These are phyloP conservation scores for Penicillium taxi DNA, from an alignment of 495 filamentous ascomycete species.

Conservation along the genomic window DNA sequence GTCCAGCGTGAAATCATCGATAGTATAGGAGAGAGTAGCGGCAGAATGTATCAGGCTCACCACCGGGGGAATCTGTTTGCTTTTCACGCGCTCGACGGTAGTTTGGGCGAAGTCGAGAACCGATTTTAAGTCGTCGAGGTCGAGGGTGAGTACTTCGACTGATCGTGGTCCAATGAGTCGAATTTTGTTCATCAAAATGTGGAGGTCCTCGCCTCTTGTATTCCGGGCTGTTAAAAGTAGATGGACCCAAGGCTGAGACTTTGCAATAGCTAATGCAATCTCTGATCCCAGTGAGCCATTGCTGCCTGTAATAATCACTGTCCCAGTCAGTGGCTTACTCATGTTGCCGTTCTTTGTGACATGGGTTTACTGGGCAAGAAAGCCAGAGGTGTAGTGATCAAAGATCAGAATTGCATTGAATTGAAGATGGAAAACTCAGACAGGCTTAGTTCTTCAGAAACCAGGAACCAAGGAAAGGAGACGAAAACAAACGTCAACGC, in stretches of 20 bases:
- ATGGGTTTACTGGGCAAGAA: too few species aligned
- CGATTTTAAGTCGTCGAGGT: conserved; percentile 29
- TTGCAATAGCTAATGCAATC: conserved; percentile 34
- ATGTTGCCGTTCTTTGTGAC: conserved; percentile 11
- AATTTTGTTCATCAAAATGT: conserved; percentile 21
- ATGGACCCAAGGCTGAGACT: conserved; percentile 33
- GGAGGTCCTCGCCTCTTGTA: conserved; percentile 26
- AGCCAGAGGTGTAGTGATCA: too few species aligned
- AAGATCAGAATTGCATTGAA: too few species aligned
- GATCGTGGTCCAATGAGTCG: conserved; percentile 35
- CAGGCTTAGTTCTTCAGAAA: too few species aligned
- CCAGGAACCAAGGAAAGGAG: too few species aligned
- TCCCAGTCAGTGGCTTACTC: conserved; percentile 33
- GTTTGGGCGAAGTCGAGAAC: conserved; percentile 25
- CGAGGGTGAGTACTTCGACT: conserved; percentile 27
- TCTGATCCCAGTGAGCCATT: conserved; percentile 34
- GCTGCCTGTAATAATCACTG: conserved; percentile 38
- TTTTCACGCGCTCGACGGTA: conserved; percentile 31
- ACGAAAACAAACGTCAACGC: too few species aligned
- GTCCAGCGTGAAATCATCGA: conserved; percentile 29
- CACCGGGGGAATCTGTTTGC: conserved; percentile 33
- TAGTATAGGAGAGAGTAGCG: conserved; percentile 30
- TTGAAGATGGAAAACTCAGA: too few species aligned
- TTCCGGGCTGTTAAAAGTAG: conserved; percentile 30
- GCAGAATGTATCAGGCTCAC: conserved; percentile 31